phyloP scores from a whole-genome alignment of 1,139 yeast species.

The Zygosaccharomyces sapae region DNA sequence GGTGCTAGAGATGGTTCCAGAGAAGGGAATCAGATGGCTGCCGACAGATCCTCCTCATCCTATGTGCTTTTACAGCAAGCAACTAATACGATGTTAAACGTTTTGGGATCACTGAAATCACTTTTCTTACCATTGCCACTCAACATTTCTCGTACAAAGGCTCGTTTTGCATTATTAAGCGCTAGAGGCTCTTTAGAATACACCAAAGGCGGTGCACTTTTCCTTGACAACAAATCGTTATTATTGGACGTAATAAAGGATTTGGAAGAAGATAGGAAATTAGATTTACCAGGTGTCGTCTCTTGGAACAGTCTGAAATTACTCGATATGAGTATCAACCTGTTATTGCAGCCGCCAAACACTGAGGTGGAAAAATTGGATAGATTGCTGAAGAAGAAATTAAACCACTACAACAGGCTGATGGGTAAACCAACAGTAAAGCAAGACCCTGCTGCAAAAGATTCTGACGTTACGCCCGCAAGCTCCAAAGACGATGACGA shows the following conservation, averaged over 20 bases:
- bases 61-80: conserved; percentile 73
- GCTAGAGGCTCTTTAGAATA: conserved; percentile 80
- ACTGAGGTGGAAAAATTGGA: conserved; percentile 31
- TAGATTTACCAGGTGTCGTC: conserved; percentile 57
- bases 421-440: conserved; percentile 25
- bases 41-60: conserved; percentile 48
- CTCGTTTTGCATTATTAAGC: conserved; percentile 63
- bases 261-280: conserved; percentile 48
- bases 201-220: conserved; percentile 76
- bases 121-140: conserved; percentile 62
- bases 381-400: conserved; percentile 29
- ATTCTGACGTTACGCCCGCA: conserved; percentile 11
- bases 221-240: conserved; percentile 61
- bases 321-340: conserved; percentile 55
- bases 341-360: conserved; percentile 40
- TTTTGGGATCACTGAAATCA: conserved; percentile 46
- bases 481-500: conserved; percentile 13
- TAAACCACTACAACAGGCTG: conserved; percentile 29
- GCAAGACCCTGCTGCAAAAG: conserved; percentile 9
- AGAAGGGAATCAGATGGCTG: conserved; percentile 23
- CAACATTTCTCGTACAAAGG: conserved; percentile 64
- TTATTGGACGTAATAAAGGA: conserved; percentile 48
- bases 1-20: conserved; percentile 12
- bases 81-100: conserved; percentile 59
- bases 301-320: conserved; percentile 53